Evolutionary conservation across 139 green algal species (phyloP).

Genomic region (Chlamydomonas sphaeroides): DNA sequence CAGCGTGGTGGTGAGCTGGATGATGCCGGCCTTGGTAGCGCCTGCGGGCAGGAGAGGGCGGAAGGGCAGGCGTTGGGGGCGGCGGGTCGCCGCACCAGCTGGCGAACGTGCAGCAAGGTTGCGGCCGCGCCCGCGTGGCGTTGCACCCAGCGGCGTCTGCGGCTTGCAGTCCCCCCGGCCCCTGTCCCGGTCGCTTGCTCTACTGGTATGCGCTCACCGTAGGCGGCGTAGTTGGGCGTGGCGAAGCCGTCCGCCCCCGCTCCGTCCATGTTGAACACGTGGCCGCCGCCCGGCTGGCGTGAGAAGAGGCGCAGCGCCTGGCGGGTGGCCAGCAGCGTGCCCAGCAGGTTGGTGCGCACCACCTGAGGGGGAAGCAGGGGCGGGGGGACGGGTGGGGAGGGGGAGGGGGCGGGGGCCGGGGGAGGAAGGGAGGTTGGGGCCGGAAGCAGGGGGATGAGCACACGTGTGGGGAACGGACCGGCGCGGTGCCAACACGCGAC

Average conservation of each 20-base stretch:
- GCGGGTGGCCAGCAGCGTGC: conserved; percentile 74
- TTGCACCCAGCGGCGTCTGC: too few species aligned
- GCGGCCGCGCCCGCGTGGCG: too few species aligned
- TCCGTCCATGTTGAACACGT: conserved; percentile 94
- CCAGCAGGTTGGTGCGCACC: conserved; percentile 89
- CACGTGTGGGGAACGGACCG: too few species aligned
- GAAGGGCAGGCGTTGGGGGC: too few species aligned
- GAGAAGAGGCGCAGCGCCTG: conserved; percentile 45
- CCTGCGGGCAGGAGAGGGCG: conserved; percentile 35
- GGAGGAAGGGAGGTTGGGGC: too few species aligned
- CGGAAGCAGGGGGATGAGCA: too few species aligned
- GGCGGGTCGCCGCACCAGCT: too few species aligned
- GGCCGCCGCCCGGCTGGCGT: conserved; percentile 59
- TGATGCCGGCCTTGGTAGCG: conserved; percentile 86
- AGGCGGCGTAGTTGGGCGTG: conserved; percentile 84
- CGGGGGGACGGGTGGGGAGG: neutral
- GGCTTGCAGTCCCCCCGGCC: too few species aligned
- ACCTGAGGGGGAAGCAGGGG: conserved; percentile 46
- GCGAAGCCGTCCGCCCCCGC: conserved; percentile 75
- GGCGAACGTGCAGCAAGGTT: too few species aligned
- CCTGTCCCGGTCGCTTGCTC: too few species aligned
- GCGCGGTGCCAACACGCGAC: too few species aligned
- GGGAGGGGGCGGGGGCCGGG: too few species aligned
- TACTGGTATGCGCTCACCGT: conserved; percentile 50
- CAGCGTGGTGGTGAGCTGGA: conserved; percentile 73